Conservation (phyloP, 305 asterid genomes). For the Striga hermonthica region DNA sequence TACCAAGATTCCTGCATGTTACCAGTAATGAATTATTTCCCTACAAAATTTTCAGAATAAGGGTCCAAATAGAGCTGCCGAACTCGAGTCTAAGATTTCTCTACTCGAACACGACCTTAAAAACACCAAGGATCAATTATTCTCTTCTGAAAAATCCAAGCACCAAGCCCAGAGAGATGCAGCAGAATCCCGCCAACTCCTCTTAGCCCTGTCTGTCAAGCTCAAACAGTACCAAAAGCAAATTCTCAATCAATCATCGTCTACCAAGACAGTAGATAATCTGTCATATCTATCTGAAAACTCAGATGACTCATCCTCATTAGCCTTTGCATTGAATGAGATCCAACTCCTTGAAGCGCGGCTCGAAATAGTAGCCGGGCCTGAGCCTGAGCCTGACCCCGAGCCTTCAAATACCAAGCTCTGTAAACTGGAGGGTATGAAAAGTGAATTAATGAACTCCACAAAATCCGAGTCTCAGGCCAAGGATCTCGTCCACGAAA, state of each 20-base stretch:
- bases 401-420: slow-evolving; percentile 48
- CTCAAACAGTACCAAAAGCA: slow-evolving; percentile 56
- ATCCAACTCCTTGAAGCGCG: slow-evolving; percentile 56
- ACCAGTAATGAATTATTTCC: background rate
- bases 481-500: slow-evolving; percentile 52
- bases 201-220: slow-evolving; percentile 48
- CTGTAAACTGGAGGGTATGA: slow-evolving; percentile 61
- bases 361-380: slow-evolving; percentile 53
- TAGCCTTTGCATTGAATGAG: slow-evolving; percentile 64
- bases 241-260: slow-evolving; percentile 30
- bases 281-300: slow-evolving; percentile 24
- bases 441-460: slow-evolving; percentile 49
- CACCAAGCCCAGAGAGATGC: slow-evolving; percentile 68
- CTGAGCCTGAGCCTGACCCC: slow-evolving; percentile 51
- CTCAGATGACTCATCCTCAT: slow-evolving; percentile 44
- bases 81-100: slow-evolving; percentile 71
- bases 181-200: slow-evolving; percentile 63
- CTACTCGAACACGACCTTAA: slow-evolving; percentile 81
- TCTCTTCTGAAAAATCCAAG: slow-evolving; percentile 66
- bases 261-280: slow-evolving; percentile 26
- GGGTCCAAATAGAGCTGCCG: slow-evolving; percentile 40
- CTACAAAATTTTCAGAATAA: slow-evolving; percentile 44
- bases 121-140: slow-evolving; percentile 63
- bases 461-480: slow-evolving; percentile 73
- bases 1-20: background rate